These are phyloP conservation scores for Pneumocystis wakefieldiae DNA, from an alignment of 1,139 yeast species.

Conservation along the genomic window DNA sequence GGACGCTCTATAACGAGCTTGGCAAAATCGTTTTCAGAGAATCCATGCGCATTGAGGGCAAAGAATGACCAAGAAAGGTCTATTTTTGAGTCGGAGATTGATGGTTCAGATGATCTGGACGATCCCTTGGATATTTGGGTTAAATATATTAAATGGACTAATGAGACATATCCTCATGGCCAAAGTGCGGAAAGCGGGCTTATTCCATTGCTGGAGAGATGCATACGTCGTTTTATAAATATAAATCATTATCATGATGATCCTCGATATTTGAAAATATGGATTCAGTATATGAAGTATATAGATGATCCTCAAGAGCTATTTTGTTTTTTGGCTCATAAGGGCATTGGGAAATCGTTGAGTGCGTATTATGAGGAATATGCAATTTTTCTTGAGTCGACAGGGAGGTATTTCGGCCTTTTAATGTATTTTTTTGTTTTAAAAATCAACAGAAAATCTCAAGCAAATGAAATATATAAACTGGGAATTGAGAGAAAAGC, in stretches of 20 bases:
- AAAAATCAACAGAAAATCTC: conserved; percentile 24
- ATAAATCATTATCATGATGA: conserved; percentile 59
- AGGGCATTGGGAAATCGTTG: conserved; percentile 52
- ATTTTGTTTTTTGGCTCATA: conserved; percentile 56
- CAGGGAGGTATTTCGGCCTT: conserved; percentile 21
- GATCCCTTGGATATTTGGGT: conserved; percentile 68
- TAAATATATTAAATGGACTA: conserved; percentile 62
- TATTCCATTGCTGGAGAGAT: conserved; percentile 49
- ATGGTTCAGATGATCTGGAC: conserved; percentile 44
- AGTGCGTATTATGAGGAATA: conserved; percentile 71
- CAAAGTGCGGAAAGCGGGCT: conserved; percentile 52
- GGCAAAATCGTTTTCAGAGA: conserved; percentile 30
- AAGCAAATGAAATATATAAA: conserved; percentile 50
- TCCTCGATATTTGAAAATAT: conserved; percentile 58
- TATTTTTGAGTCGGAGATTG: conserved; percentile 32
- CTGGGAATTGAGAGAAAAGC: conserved; percentile 50
- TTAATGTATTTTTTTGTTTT: neutral
- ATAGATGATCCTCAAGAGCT: conserved; percentile 61
- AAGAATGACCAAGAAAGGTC: conserved; percentile 14
- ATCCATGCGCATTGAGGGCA: conserved; percentile 9
- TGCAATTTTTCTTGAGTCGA: conserved; percentile 48
- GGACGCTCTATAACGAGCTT: conserved; percentile 60
- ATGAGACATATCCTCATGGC: conserved; percentile 53
- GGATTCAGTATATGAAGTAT: conserved; percentile 62
- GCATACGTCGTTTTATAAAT: conserved; percentile 58